These are phyloP conservation scores for Calycina marina DNA, from an alignment of 2,329 filamentous ascomycete genomes.

Conservation along the genomic window DNA sequence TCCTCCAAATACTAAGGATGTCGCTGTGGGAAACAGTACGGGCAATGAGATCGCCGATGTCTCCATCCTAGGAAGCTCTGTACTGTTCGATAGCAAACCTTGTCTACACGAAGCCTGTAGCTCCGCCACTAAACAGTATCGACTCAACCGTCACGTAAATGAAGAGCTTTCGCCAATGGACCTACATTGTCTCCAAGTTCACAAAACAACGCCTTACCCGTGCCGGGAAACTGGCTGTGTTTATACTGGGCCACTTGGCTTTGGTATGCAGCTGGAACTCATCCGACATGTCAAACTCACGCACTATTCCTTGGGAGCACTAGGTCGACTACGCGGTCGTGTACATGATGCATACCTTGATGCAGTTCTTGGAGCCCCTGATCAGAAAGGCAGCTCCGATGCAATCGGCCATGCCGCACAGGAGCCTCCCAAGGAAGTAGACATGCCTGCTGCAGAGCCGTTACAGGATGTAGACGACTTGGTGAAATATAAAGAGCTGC, in stretches of 20 bases:
- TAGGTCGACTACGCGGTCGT: conserved; percentile 14
- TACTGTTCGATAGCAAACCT: neutral
- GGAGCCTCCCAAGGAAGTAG: too few relatives aligned
- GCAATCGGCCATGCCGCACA: too few relatives aligned
- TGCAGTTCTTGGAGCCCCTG: too few relatives aligned
- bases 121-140: conserved; percentile 10
- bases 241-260: conserved; percentile 14
- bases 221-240: conserved; percentile 15
- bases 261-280: conserved; percentile 14
- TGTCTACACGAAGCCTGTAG: neutral
- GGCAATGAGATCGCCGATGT: neutral
- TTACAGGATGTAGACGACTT: too few relatives aligned
- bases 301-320: conserved; percentile 11
- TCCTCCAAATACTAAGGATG: too few relatives aligned
- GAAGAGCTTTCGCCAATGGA: conserved; percentile 17
- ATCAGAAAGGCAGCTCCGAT: too few relatives aligned
- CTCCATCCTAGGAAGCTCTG: neutral
- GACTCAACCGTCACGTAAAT: conserved; percentile 9
- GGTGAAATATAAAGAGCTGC: too few relatives aligned
- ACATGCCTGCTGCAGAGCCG: too few relatives aligned
- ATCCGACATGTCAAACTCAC: conserved; percentile 14
- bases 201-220: conserved; percentile 17
- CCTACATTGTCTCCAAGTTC: conserved; percentile 13
- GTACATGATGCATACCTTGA: too few relatives aligned
- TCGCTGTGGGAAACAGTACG: too few relatives aligned